Base-by-base conservation (phyloP, 2,329 filamentous ascomycete species). In the Coniella vitis region DNA sequence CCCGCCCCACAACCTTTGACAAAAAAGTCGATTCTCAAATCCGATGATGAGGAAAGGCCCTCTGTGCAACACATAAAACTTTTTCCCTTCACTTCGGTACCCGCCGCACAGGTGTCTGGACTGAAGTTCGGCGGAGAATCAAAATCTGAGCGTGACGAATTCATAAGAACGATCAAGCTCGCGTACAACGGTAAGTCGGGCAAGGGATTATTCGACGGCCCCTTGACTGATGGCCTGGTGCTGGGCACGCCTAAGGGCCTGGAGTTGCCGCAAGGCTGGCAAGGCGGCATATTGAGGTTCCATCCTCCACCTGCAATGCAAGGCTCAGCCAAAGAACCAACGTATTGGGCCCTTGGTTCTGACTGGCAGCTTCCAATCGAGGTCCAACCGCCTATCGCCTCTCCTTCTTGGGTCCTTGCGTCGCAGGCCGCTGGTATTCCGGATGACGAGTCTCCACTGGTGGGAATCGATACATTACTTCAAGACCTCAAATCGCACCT, bases 121-220 rank as follows among this genome's bases (percentile, higher is more conserved):
- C 73, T 96, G 19, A 89, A 83, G 58, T 95, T 97, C 61, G 91
- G 91, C 4, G 88, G 90, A 13, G 89, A 95, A 58, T 87, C 88
- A 0, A 87, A 88, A 58, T 79, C 86, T 5, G 87, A 93, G 57
- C 83, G 84, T 45, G 88, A 95, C 60, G 88, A 90, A 56, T 81
- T 83, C 3, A 72, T 79, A 13, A 84, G 85, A 60, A 79, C 80
- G 38, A 82, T 95, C 53, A 79, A 81, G 54, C 76, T 83, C 10
- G 77, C 88, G 3, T 93, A 93, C 57, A 78, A 81, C 17, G 75
- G 73, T 25, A 76, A 72, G 34, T 71, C 64, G 9, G 62, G 69
- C 0, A 77, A 78, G 19, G 81, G 85, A 1, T 65, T 97, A 16
- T 70, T 97, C 1, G 79, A 86, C 48, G 93, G 93, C 0, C 90